Evolutionary conservation across 2,329 filamentous ascomycete genomes (phyloP), one percentile per base, ranked within the genome.

Genomic region (Ascochyta pisi): DNA sequence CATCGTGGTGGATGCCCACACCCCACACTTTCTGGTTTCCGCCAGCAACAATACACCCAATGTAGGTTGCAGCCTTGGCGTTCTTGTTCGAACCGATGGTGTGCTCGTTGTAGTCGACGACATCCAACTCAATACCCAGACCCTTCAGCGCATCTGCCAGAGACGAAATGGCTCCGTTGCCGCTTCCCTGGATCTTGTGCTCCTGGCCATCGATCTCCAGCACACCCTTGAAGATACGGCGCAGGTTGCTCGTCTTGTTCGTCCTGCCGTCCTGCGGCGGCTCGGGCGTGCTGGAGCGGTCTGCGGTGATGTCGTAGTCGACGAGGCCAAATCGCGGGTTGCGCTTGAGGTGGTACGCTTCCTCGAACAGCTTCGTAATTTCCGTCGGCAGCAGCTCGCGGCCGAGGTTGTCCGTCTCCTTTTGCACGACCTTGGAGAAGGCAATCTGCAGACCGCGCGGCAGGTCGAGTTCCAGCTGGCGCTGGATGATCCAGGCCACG

Each of bases 91-190:
- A 82, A 63, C 92, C 92, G 65, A 98, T 92, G 26, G 93, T 89
- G 78, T 98, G 94, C 77, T 98, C 95, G 81, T 96, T 96, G 82
- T 98, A 98, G 75, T 97, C 92, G 41, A 88, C 86, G 47, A 98
- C 92, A 71, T 98, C 94, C 23, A 98, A 82, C 70, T 96, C 89
- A 61, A 98, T 89, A 55, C 91, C 91, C 31, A 98, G 79, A 15
- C 83, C 82, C 66, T 86, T 85, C 39, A 99, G 83, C 15, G 93
- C 94, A 67, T 92, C 88, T 2, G 91, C 91, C 70, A 98, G 79
- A 60, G 90, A 91, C 3, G 92, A 97, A 67, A 98, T 91, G 31
- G 94, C 92, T 70, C 94, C 94, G 71, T 93, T 96, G 31, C 94
- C 94, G 9, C 88, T 85, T 59, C 95, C 94, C 29, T 84, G 85